Evolutionary conservation across 2,329 filamentous ascomycete genomes (phyloP).

Genomic region (Colletotrichum ledebouriae): DNA sequence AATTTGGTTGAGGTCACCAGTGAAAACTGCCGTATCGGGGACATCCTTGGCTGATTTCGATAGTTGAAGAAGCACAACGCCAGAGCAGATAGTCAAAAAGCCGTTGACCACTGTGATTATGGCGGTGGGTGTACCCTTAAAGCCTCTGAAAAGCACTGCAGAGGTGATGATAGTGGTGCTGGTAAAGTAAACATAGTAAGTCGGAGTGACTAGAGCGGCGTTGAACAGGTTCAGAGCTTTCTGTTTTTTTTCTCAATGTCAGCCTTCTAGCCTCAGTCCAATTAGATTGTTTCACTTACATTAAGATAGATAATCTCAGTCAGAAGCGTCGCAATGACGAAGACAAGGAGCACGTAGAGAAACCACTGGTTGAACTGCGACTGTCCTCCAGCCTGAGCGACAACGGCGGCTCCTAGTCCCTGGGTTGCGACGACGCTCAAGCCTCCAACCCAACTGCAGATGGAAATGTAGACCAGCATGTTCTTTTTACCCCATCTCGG

Average conservation of each 20-base stretch:
- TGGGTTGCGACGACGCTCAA: conserved; percentile 96
- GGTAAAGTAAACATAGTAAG: conserved; percentile 99
- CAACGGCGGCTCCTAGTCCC: conserved; percentile 89
- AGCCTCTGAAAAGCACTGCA: conserved; percentile 90
- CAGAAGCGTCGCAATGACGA: conserved; percentile 88
- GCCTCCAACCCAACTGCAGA: conserved; percentile 95
- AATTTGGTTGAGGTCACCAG: conserved; percentile 93
- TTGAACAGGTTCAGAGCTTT: conserved; percentile 99
- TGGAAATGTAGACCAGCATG: conserved; percentile 97
- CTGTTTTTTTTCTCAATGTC: conserved; percentile 65
- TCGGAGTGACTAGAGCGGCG: conserved; percentile 95
- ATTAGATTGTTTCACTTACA: conserved; percentile 67
- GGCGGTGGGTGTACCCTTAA: conserved; percentile 84
- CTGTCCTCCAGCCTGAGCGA: conserved; percentile 85
- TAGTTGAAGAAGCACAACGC: conserved; percentile 92
- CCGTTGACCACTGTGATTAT: conserved; percentile 94
- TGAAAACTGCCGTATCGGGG: conserved; percentile 91
- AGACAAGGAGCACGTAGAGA: conserved; percentile 89
- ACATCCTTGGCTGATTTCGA: conserved; percentile 99
- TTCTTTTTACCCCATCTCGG: conserved; percentile 95
- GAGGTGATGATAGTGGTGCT: conserved; percentile 95
- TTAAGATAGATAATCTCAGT: conserved; percentile 97
- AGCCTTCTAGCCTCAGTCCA: conserved; percentile 47
- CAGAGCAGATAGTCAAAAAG: conserved; percentile 93
- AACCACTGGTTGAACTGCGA: conserved; percentile 99